A percentile compares a stretch with the other conserved stretches of the same genome.
Evolutionary conservation across 495 filamentous ascomycete species (phyloP).

Genomic region (Penicillium cinerascens): DNA sequence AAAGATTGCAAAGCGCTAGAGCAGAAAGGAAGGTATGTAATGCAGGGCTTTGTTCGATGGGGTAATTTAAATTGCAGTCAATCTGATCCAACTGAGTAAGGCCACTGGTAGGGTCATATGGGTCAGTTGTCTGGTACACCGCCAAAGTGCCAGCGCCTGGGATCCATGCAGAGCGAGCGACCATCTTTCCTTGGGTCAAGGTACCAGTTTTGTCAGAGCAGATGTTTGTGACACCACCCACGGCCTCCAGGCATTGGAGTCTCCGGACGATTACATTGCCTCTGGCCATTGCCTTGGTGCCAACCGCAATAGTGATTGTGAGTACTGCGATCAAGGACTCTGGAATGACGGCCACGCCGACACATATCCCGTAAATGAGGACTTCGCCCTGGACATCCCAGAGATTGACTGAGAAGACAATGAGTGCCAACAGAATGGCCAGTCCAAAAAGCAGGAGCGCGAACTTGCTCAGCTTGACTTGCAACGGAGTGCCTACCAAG

Average conservation of each 20-base stretch:
- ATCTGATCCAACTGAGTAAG: conserved; percentile 42
- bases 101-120: conserved; percentile 65
- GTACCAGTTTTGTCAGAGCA: conserved; percentile 89
- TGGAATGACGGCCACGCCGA: conserved; percentile 70
- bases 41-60: conserved; percentile 29
- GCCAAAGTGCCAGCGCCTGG: conserved; percentile 57
- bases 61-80: conserved; percentile 22
- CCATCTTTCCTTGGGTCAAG: conserved; percentile 74
- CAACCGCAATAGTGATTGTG: conserved; percentile 69
- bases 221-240: conserved; percentile 83
- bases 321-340: conserved; percentile 71
- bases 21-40: conserved; percentile 64
- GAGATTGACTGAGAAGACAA: conserved; percentile 75
- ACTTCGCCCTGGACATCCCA: conserved; percentile 69
- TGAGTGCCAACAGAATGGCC: conserved; percentile 69
- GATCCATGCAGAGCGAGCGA: conserved; percentile 75
- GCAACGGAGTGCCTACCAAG: conserved; percentile 77
- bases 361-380: conserved; percentile 76
- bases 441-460: conserved; percentile 72
- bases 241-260: conserved; percentile 73
- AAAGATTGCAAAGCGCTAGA: conserved; percentile 76
- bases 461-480: conserved; percentile 75
- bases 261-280: conserved; percentile 78
- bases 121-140: conserved; percentile 51
- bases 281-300: conserved; percentile 70